Conservation (phyloP, 163 green algal genomes). For the Coccomyxa subellipsoidea region DNA sequence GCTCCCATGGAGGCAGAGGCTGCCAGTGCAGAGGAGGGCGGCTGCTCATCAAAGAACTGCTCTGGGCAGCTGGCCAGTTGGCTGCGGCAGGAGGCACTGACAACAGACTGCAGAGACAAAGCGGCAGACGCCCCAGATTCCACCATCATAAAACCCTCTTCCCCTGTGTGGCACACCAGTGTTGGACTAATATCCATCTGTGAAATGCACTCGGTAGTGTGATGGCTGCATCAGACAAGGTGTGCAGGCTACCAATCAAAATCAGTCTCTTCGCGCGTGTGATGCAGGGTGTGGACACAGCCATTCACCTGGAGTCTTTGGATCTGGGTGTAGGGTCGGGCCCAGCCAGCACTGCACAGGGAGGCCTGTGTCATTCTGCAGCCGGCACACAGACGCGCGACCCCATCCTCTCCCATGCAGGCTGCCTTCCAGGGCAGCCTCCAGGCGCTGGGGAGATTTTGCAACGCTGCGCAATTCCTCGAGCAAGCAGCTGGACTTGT, state of each 20-base stretch:
- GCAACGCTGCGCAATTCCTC: not conserved
- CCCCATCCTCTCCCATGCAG: not conserved
- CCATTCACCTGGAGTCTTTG: not conserved
- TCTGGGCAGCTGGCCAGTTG: not conserved
- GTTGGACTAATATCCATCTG: not conserved
- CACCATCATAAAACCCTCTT: not conserved
- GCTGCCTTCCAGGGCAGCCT: not conserved
- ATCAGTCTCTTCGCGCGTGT: not conserved
- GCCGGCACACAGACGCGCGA: conserved; percentile 13
- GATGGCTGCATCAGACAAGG: too few species aligned
- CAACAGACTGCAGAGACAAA: not conserved
- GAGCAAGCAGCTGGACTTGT: not conserved
- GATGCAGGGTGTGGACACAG: too few species aligned
- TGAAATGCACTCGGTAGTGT: too few species aligned
- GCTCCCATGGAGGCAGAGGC: not conserved
- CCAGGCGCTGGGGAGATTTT: not conserved
- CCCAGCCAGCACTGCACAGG: conserved; percentile 30
- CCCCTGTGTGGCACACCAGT: not conserved
- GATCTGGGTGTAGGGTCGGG: not conserved
- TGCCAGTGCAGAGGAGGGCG: not conserved
- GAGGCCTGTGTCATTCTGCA: conserved; percentile 38
- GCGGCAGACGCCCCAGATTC: not conserved
- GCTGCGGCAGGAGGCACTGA: not conserved
- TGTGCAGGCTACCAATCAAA: too few species aligned
- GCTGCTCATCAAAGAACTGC: not conserved